A percentile compares a stretch with the other conserved stretches of the same genome.
phyloP scores from a whole-genome alignment of 169 alveolate genomes.

The Cyclospora cayetanensis region DNA sequence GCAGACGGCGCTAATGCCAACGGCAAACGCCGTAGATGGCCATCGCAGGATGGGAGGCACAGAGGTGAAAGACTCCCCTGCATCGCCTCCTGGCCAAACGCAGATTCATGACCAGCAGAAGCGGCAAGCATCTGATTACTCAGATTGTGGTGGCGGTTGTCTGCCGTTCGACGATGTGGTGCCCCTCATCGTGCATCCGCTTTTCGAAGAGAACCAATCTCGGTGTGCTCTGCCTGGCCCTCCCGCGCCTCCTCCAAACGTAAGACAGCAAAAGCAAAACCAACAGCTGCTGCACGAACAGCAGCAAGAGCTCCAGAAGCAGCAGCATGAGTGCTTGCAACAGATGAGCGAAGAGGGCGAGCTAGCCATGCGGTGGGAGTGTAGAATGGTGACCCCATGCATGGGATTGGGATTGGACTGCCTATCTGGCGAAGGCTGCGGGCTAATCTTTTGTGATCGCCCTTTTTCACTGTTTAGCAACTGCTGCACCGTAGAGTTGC shows the following conservation, averaged over 20 bases:
- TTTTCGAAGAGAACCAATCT: not conserved
- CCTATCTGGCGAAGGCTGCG: constrained; percentile 59
- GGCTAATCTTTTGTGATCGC: constrained; percentile 36
- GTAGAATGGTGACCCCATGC: constrained; percentile 64
- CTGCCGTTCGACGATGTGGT: not conserved
- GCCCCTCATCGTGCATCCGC: not conserved
- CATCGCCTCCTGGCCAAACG: no score
- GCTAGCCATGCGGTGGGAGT: constrained; percentile 66
- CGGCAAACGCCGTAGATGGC: no score
- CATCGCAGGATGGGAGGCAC: no score
- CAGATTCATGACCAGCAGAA: no score
- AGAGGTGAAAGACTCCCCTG: no score
- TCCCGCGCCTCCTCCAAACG: not conserved
- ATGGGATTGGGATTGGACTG: constrained; percentile 39
- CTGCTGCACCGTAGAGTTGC: constrained; percentile 49
- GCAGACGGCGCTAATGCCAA: no score
- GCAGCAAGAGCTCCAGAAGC: no score
- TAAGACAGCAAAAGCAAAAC: not conserved
- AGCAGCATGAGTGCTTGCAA: no score
- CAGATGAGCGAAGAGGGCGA: no score
- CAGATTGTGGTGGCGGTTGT: not conserved
- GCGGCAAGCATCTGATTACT: not conserved
- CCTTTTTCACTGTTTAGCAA: constrained; percentile 10
- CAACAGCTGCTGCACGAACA: no score
- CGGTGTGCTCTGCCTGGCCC: not conserved